These are phyloP conservation scores for Linnemannia exigua DNA, from an alignment of 192 early-diverging fungal species.

Conservation along the genomic window DNA sequence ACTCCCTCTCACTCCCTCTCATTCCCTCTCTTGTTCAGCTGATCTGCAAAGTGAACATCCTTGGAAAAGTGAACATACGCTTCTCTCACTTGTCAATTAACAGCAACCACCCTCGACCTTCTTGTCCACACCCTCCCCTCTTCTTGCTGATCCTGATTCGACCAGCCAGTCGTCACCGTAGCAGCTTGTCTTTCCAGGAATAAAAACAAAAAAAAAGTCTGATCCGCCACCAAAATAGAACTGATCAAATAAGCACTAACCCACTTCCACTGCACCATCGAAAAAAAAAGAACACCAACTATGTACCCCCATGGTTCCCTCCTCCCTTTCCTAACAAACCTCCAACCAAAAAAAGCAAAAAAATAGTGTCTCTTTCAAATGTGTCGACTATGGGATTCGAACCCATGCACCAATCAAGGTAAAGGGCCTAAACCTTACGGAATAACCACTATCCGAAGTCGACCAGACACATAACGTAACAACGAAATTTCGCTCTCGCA, in stretches of 20 bases:
- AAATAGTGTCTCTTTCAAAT: constrained; percentile 12
- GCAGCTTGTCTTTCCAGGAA: neutral
- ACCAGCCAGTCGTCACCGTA: neutral
- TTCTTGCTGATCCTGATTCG: neutral
- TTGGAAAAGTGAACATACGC: neutral
- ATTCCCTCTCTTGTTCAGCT: too few relatives aligned
- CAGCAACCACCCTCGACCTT: neutral
- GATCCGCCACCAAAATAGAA: neutral
- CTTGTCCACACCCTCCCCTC: neutral
- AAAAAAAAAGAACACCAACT: neutral
- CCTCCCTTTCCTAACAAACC: neutral
- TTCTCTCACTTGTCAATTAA: too few relatives aligned
- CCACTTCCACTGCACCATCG: neutral
- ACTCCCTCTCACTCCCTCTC: neutral
- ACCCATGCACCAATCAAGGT: constrained; percentile 59
- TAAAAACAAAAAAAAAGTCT: neutral
- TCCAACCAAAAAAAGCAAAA: neutral
- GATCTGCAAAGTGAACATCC: neutral
- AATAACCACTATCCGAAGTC: constrained; percentile 60
- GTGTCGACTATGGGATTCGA: constrained; percentile 57
- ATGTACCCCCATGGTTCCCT: neutral
- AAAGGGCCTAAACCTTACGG: constrained; percentile 59
- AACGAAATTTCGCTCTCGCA: neutral
- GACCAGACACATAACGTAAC: constrained; percentile 20
- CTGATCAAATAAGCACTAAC: too few relatives aligned